Evolutionary conservation across 2,329 filamentous ascomycete genomes (phyloP).

Genomic region (Epichloe hybrida): DNA sequence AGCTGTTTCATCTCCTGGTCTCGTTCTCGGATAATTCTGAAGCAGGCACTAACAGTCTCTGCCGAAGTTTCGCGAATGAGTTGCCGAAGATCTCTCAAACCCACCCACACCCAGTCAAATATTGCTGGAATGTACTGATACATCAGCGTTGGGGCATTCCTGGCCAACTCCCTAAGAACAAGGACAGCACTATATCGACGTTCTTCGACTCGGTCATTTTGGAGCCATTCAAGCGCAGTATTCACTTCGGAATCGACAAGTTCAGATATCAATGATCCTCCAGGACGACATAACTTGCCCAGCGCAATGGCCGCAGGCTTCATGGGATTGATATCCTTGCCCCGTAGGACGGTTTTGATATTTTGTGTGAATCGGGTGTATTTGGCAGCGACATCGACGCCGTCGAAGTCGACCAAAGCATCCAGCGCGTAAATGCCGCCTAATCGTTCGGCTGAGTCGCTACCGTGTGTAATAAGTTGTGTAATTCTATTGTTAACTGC

Average conservation of each 20-base stretch:
- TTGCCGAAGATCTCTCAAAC: constrained; percentile 75
- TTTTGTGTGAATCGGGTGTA: constrained; percentile 90
- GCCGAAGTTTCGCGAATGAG: constrained; percentile 86
- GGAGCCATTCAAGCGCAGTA: constrained; percentile 90
- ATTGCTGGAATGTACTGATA: constrained; percentile 93
- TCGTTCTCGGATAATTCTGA: constrained; percentile 87
- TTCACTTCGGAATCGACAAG: constrained; percentile 95
- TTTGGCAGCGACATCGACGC: constrained; percentile 83
- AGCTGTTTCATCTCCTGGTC: constrained; percentile 76
- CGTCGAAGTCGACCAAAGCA: constrained; percentile 89
- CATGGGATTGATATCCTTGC: constrained; percentile 85
- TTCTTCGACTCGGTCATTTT: constrained; percentile 87
- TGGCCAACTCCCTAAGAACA: constrained; percentile 76
- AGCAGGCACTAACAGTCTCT: constrained; percentile 86
- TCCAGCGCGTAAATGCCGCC: constrained; percentile 89
- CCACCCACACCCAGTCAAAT: constrained; percentile 93
- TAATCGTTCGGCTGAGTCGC: constrained; percentile 75
- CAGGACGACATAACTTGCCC: constrained; percentile 80
- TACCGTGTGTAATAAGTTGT: constrained; percentile 65
- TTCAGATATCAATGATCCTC: constrained; percentile 86
- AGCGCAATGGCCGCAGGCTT: constrained; percentile 78
- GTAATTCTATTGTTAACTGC: constrained; percentile 44
- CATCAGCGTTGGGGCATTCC: constrained; percentile 87
- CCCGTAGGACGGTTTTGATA: constrained; percentile 73
- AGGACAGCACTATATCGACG: constrained; percentile 86